Base-by-base conservation (phyloP, 1,284 basidiomycete genomes). In the Ustilago loliicola region DNA sequence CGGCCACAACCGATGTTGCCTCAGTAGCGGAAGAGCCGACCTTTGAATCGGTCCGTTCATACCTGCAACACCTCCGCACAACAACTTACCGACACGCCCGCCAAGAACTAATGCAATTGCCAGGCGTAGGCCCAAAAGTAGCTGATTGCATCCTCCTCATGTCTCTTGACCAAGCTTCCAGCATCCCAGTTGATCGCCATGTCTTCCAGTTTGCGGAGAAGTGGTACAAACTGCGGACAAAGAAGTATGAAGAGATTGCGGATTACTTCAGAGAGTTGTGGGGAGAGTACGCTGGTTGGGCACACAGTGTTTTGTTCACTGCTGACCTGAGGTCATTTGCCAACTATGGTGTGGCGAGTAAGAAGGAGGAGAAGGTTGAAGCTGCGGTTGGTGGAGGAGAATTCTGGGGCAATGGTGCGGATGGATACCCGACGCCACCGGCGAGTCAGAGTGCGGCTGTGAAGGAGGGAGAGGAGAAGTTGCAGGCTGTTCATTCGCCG, bases 81-180 rank as follows among this genome's bases (percentile, higher is more conserved):
- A 71, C 87, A 70, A 82, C 86, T 23, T 93, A 93, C 2, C 80
- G 85, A 0, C 89, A 90, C 27, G 94, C 94, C 19, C 89, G 95
- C 66, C 89, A 90, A 38, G 91, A 93, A 74, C 89, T 99, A 23
- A 87, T 97, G 90, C 82, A 91, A 95, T 76, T 90, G 10, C 80
- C 94, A 51, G 97, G 97, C 0, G 94, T 99, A 0, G 97, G 97
- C 1, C 90, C 95, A 38, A 99, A 99, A 87, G 85, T 86, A 6
- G 84, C 84, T 7, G 85, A 86, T 85, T 99, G 97, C 84, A 89
- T 99, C 36, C 88, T 98, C 61, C 88, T 99, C 27, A 98, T 99
- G 93, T 95, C 94, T 79, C 87, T 98, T 63, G 94, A 98, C 87
- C 95, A 97, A 51, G 67, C 77, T 2, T 77, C 77, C 2, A 78